Base-by-base conservation (phyloP, 257 asterid genomes). In the Hygrophila difformis region DNA sequence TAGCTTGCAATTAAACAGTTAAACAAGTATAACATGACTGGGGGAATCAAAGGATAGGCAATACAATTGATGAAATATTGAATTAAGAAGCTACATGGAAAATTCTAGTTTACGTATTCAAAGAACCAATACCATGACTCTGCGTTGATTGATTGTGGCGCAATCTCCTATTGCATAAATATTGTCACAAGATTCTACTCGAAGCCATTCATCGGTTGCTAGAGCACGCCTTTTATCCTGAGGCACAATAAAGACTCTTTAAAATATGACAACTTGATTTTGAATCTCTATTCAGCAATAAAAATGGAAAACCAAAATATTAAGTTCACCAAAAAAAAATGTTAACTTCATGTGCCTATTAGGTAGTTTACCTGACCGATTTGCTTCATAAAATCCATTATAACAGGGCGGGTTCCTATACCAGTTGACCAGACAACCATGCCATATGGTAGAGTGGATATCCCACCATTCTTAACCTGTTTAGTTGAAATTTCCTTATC, bases 361-460 rank as follows among this genome's bases (percentile, higher is more conserved):
- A 33, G 44, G 20, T 44, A n/a, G 50, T 47, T 26, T 75, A 85
- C 98, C 94, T 85, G 98, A 55, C 96, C 96, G 77, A 89, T 74
- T 63, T 75, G 82, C 77, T 75, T 77, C 98, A 89, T 89, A 31
- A 84, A 85, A 48, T 85, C 82, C 73, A 64, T 57, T 47, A 89
- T 72, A 46, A 89, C 89, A 33, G 96, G 96, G 47, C 94, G 93
- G 56, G 96, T 82, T 44, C 98, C 98, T 45, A 89, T 89, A 23
- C 98, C 97, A 52, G 97, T 88, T 40, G 97, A 81, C 97, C 97
- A 88, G 50, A 88, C 97, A 71, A 73, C 81, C 98, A 85, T 85
- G 41, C 98, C 98, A 59, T 89, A 89, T 10, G 97, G 94, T 70
- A 75, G 70, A 15, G 84, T 67, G 61, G 85, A 61, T 38, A 76